Percentiles rank a stretch among this genome's conserved stretches.
These are phyloP conservation scores for Tylopilus sp. DNA, from an alignment of 1,284 basidiomycete species.

Conservation along the genomic window DNA sequence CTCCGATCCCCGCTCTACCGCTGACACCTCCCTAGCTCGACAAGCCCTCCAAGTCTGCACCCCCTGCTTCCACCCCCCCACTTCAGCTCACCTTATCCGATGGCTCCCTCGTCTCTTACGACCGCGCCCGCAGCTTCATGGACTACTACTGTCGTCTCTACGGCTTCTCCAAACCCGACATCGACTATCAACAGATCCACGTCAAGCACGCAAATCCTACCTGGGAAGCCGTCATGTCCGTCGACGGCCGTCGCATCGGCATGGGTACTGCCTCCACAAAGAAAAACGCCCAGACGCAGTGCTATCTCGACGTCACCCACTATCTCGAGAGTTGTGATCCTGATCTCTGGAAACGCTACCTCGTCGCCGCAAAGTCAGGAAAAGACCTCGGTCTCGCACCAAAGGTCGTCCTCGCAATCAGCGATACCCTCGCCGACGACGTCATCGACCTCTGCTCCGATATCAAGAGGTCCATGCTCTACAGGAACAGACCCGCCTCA, in stretches of 20 bases:
- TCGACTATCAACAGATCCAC: constrained; percentile 50
- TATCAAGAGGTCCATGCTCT: constrained; percentile 57
- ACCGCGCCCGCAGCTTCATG: constrained; percentile 87
- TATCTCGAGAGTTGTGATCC: constrained; percentile 86
- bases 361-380: constrained; percentile 59
- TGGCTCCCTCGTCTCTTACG: constrained; percentile 65
- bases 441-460: constrained; percentile 73
- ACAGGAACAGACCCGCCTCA: constrained; percentile 44
- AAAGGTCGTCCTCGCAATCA: constrained; percentile 71
- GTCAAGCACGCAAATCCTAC: constrained; percentile 26
- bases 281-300: constrained; percentile 72
- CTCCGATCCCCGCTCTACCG: not conserved
- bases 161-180: constrained; percentile 78
- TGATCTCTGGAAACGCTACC: constrained; percentile 76
- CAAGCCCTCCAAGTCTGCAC: constrained; percentile 27
- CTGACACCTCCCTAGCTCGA: constrained; percentile 25
- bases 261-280: constrained; percentile 71
- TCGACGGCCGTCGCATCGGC: constrained; percentile 80
- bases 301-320: constrained; percentile 85
- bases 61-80: constrained; percentile 6
- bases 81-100: constrained; percentile 56
- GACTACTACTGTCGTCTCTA: constrained; percentile 91
- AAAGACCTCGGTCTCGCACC: constrained; percentile 71
- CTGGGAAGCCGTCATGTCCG: constrained; percentile 85
- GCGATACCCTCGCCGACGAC: constrained; percentile 68